phyloP scores from a whole-genome alignment of 371 early-diverging fungal genomes.

The Mucor circinelloides region DNA sequence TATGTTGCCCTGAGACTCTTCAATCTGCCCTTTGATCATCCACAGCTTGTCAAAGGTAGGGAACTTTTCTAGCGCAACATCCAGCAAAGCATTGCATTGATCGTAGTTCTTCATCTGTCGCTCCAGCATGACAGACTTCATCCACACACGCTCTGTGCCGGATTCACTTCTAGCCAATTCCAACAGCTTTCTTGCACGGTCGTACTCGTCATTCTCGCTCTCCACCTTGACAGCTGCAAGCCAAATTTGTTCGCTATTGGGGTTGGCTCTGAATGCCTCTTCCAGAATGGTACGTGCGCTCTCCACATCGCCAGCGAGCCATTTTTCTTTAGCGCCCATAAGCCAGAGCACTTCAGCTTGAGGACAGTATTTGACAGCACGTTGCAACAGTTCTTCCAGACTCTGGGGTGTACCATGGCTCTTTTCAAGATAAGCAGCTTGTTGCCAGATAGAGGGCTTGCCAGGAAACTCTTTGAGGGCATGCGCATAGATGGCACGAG shows the following conservation, averaged over 20 bases:
- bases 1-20: slow-evolving; percentile 54
- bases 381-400: slow-evolving; percentile 79
- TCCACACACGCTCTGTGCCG: slow-evolving; percentile 86
- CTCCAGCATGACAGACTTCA: slow-evolving; percentile 91
- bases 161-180: slow-evolving; percentile 76
- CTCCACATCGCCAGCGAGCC: slow-evolving; percentile 87
- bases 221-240: slow-evolving; percentile 96
- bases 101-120: slow-evolving; percentile 72
- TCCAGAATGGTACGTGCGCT: slow-evolving; percentile 85
- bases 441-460: slow-evolving; percentile 83
- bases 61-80: slow-evolving; percentile 71
- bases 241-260: slow-evolving; percentile 92
- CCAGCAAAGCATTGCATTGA: slow-evolving; percentile 70
- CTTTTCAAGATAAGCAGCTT: slow-evolving; percentile 90
- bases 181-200: slow-evolving; percentile 79
- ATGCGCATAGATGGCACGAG: slow-evolving; percentile 88
- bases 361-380: slow-evolving; percentile 89
- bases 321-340: slow-evolving; percentile 95
- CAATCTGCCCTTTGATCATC: slow-evolving; percentile 91
- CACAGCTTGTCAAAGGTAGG: slow-evolving; percentile 88
- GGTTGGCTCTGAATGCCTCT: slow-evolving; percentile 90
- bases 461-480: slow-evolving; percentile 80
- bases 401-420: slow-evolving; percentile 79
- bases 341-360: slow-evolving; percentile 95
- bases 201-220: slow-evolving; percentile 82